These are phyloP conservation scores for Cyphellophora europaea DNA, from an alignment of 2,329 filamentous ascomycete genomes.

Conservation along the genomic window DNA sequence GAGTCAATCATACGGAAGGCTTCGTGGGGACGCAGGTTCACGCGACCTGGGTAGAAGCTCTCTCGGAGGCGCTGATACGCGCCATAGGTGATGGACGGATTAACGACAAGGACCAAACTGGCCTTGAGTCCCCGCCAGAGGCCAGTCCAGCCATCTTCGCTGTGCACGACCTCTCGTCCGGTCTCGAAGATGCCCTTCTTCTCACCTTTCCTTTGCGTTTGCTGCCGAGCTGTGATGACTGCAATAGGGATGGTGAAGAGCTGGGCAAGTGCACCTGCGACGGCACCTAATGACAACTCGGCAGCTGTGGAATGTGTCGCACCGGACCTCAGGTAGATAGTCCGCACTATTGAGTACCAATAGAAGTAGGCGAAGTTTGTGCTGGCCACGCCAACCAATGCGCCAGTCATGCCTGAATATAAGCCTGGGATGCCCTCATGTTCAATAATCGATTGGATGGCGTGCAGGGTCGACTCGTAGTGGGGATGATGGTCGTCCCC, in stretches of 20 bases:
- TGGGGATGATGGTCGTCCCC: constrained; percentile 48
- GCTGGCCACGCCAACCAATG: constrained; percentile 83
- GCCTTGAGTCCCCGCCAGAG: constrained; percentile 95
- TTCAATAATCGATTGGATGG: constrained; percentile 71
- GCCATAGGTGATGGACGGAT: constrained; percentile 95
- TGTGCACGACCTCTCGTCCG: constrained; percentile 76
- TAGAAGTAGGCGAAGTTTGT: constrained; percentile 99
- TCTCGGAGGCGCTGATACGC: constrained; percentile 85
- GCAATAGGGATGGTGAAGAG: constrained; percentile 94
- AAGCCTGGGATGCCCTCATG: constrained; percentile 74
- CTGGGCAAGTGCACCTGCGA: constrained; percentile 84
- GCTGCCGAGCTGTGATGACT: constrained; percentile 90
- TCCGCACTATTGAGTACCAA: constrained; percentile 87
- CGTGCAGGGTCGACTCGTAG: constrained; percentile 82
- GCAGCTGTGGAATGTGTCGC: constrained; percentile 60
- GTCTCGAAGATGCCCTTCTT: constrained; percentile 82
- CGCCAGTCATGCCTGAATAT: constrained; percentile 80
- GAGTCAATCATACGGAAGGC: constrained; percentile 58
- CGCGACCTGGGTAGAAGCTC: constrained; percentile 66
- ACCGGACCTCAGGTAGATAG: constrained; percentile 54
- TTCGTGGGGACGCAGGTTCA: constrained; percentile 69
- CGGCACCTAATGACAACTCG: constrained; percentile 76
- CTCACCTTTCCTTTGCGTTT: constrained; percentile 78
- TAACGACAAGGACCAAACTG: constrained; percentile 88
- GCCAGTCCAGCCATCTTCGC: constrained; percentile 80